Conservation (phyloP, 78 protist species). For the Guillardia theta region DNA sequence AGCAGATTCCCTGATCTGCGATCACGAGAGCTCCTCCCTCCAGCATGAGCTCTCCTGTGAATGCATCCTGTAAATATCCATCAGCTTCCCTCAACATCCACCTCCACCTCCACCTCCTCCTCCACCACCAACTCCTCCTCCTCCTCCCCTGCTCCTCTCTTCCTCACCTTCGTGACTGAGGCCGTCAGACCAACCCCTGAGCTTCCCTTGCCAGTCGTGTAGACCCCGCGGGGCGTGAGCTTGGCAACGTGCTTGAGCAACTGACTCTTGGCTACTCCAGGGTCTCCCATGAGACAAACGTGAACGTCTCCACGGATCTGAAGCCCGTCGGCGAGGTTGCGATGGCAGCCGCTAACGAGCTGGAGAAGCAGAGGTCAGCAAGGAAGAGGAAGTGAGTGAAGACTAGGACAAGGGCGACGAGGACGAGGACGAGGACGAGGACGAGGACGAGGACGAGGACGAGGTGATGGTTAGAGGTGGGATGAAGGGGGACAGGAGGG, state of each 20-base stretch:
- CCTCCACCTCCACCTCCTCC: too few species aligned
- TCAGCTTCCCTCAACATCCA: too few species aligned
- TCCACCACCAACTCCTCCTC: too few species aligned
- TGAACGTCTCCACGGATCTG: conserved; percentile 95
- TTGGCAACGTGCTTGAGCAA: conserved; percentile 77
- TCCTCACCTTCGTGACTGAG: conserved; percentile 87
- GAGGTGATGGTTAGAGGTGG: too few species aligned
- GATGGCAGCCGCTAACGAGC: background rate
- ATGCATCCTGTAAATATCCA: too few species aligned
- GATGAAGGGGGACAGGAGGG: conserved; percentile 88
- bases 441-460: too few species aligned
- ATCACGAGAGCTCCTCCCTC: conserved; percentile 99
- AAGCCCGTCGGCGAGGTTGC: conserved; percentile 87
- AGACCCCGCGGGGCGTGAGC: conserved; percentile 82
- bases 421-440: too few species aligned
- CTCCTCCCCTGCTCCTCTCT: too few species aligned
- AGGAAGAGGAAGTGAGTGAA: too few species aligned
- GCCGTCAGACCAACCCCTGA: conserved; percentile 99
- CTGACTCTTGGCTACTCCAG: conserved; percentile 99
- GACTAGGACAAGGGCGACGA: too few species aligned
- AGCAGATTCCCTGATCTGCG: conserved; percentile 98
- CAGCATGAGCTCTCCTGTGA: conserved; percentile 88
- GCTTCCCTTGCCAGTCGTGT: conserved; percentile 96
- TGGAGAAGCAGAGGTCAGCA: too few species aligned
- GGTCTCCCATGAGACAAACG: conserved; percentile 98